Evolutionary conservation across 768 basidiomycete species (phyloP).

Genomic region (Auricularia auricula-judae): DNA sequence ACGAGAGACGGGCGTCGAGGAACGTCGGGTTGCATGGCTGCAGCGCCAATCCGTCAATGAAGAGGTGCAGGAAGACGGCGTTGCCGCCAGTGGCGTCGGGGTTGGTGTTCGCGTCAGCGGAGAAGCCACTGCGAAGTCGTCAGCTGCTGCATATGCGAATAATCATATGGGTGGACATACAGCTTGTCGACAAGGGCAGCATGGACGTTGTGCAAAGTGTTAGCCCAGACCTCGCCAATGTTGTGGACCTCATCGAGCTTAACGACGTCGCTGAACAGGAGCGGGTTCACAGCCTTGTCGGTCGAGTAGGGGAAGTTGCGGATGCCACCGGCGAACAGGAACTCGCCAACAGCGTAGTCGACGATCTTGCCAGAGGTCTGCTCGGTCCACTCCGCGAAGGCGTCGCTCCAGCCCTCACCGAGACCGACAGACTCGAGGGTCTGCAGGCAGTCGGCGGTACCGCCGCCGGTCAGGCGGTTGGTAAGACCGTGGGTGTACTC

Average conservation of each 20-base stretch:
- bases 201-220: conserved; percentile 6
- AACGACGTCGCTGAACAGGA: conserved; percentile 11
- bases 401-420: conserved; percentile 32
- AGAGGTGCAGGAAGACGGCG: conserved; percentile 7
- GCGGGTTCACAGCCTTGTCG: conserved; percentile 12
- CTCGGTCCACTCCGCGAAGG: conserved; percentile 18
- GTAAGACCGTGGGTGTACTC: conserved; percentile 29
- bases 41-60: conserved; percentile 6
- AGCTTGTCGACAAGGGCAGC: conserved; percentile 5
- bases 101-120: conserved; percentile 1
- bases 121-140: not conserved
- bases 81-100: conserved; percentile 5
- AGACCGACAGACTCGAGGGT: conserved; percentile 25
- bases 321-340: conserved; percentile 21
- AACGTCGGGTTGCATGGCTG: conserved; percentile 9
- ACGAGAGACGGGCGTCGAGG: conserved; percentile 1
- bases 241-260: conserved; percentile 5
- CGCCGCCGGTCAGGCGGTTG: conserved; percentile 28
- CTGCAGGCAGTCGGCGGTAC: conserved; percentile 4
- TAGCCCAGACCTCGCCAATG: conserved; percentile 7
- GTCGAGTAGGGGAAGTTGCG: conserved; percentile 10
- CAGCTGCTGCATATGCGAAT: not conserved
- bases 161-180: not conserved
- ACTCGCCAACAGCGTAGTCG: conserved; percentile 6
- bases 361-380: conserved; percentile 3